Base-by-base conservation (phyloP, 2,329 filamentous ascomycete species). In the Verticillium tricorpus region DNA sequence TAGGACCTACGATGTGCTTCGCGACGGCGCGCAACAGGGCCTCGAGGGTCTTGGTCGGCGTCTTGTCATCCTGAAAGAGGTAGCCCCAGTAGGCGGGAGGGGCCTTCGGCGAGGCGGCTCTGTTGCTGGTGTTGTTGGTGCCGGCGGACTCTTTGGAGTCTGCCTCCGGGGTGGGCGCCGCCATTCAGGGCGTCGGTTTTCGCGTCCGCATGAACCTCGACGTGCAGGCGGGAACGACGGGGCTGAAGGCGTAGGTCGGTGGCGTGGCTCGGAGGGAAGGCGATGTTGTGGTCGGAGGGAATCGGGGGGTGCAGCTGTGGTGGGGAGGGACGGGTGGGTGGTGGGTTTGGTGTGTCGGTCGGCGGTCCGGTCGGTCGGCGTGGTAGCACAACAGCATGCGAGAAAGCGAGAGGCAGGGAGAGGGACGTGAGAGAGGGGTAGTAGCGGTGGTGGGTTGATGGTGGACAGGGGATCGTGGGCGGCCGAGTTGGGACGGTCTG, bases 21-120 rank as follows among this genome's bases (percentile, higher is more conserved):
- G 85, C 89, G 67, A 93, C 86, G 35, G 88, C 87, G 67, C 86
- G 77, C 66, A 92, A 80, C 35, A 93, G 78, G 60, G 87, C 86
- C 73, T 90, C 84, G 32, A 93, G 81, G 55, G 88, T 73, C 59
- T 84, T 83, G 4, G 89, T 88, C 5, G 90, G 86, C 57, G 83
- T 84, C 74, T 91, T 92, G 73, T 90, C 81, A 39, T 78, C 75
- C 66, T 87, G 83, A 69, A 90, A 91, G 69, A 93, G 80, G 72
- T 89, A 88, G 57, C 85, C 85, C 76, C 91, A 92, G 35, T 39
- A 65, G 8, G 32, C 58, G n/a, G 59, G 37, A 34, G 62, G 15
- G 22, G 59, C 60, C 11, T 55, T 40, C 17, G 56, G 57, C 5
- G 63, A 37, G 25, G 8, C 14, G 54, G 54, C 12, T 31, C 31